Base-by-base conservation (phyloP, 352 stramenopile genomes). In the Pythium myriotylum region DNA sequence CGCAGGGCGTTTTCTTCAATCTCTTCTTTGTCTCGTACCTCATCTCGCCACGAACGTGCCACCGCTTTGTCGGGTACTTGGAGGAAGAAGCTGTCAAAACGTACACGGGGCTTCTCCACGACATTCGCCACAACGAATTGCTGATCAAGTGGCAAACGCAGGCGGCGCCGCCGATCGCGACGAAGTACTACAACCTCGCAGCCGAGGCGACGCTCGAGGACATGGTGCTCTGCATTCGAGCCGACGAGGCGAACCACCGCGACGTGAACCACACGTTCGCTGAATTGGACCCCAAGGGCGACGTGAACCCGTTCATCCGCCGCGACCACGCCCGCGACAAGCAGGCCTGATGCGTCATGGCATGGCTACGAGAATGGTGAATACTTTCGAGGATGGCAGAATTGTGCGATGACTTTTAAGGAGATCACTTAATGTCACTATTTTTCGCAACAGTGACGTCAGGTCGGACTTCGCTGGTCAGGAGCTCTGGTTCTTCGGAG, bases 11-110 rank as follows among this genome's bases (percentile, higher is more conserved):
- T 8, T 97, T 97, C 63, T 93, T 91, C 61, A 88, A 79, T 26
- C 59, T 70, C 13, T 98, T 97, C 66, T 82, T 92, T 47, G 1
- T 91, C 35, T 76, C 84, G 1, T 98, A 98, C 68, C 37, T 97
- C 12, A 57, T 97, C 20, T 94, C 90, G 13, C 92, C 92, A 12
- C 85, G 79, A 39, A 88, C 85, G 16, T 96, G 86, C 63, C 92
- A 98, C 61, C 88, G 90, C 56, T 95, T 97, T 57, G 92, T 98
- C 12, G 92, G 91, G 8, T 97, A 97, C 74, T 70, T 98, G 24
- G 93, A 98, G 56, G 91, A 97, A 70, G 84, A 98, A 62, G 92
- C 91, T 12, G 91, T 92, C 39, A 79, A 89, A 47, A 97, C 91
- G 9, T 98, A 98, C 76, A 97, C 92, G 27, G 93, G 85, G 23